These are phyloP conservation scores for Chlorencoelia australis DNA, from an alignment of 2,329 filamentous ascomycete species.

Conservation along the genomic window DNA sequence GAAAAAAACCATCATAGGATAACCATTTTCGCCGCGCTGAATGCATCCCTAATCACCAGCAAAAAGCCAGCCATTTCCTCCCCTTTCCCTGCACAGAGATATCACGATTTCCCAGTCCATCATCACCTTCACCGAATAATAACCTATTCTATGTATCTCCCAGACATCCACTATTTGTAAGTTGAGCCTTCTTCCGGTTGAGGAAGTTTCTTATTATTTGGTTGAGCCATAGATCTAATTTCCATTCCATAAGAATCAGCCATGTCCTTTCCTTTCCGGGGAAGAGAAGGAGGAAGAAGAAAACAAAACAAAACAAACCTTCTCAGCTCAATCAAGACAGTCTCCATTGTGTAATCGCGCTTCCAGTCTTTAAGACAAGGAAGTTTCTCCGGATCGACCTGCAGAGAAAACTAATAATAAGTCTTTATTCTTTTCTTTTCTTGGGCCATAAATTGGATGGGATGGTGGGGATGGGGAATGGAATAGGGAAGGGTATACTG, in stretches of 20 bases:
- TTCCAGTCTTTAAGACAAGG: slow-evolving; percentile 86
- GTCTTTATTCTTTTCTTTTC: neutral
- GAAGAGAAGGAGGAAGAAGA: slow-evolving; percentile 1
- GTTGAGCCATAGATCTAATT: slow-evolving; percentile 87
- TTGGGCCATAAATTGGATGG: too few species aligned
- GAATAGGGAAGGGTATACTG: too few species aligned
- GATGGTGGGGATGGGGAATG: too few species aligned
- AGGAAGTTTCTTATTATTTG: slow-evolving; percentile 85
- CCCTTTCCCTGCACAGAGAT: slow-evolving; percentile 1
- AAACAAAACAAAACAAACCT: slow-evolving; percentile 39
- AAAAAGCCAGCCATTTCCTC: slow-evolving; percentile 7
- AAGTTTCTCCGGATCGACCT: slow-evolving; percentile 76
- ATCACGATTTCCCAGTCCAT: too few species aligned
- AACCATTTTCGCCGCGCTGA: slow-evolving; percentile 26
- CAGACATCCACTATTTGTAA: slow-evolving; percentile 26
- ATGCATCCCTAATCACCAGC: slow-evolving; percentile 22
- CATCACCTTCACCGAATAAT: too few species aligned
- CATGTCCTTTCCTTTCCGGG: too few species aligned
- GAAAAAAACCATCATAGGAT: slow-evolving; percentile 13
- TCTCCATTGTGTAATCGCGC: slow-evolving; percentile 91
- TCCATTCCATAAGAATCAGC: too few species aligned
- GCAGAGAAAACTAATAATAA: neutral
- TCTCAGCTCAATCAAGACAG: slow-evolving; percentile 75
- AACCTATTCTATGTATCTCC: too few species aligned
- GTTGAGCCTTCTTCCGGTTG: slow-evolving; percentile 82